Evolutionary conservation across 495 filamentous ascomycete species (phyloP), one percentile per base, ranked within the genome.

Genomic region (Tuber aestivum): DNA sequence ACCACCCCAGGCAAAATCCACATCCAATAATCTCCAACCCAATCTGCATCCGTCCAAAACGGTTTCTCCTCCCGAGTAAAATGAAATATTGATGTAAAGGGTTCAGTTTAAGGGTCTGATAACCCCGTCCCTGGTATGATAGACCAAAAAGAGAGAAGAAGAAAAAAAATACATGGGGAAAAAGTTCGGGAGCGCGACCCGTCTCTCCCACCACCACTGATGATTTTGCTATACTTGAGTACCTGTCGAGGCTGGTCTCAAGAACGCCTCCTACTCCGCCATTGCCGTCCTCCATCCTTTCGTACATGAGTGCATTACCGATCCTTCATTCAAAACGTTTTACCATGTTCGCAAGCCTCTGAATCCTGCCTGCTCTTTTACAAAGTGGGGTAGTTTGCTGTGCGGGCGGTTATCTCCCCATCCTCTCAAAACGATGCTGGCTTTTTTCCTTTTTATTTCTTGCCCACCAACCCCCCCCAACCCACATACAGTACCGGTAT

Each of bases 21-120:
- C n/a, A n/a, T n/a, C n/a, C n/a, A n/a, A n/a, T n/a, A n/a, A n/a
- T n/a, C n/a, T n/a, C n/a, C n/a, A 32, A 61, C 9, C n/a, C 45
- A 48, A 23, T 8, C 45, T 8, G 21, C 18, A 21, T 7, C 56
- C 23, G 20, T 65, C 56, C 56, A 65, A 65, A 65, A 65, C 14
- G 32, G 56, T 65, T 35, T 12, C 56, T 65, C 56, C 56, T 65
- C 56, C 56, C 56, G 56, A 65, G 56, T 65, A 65, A 65, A 65
- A 65, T 65, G 14, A 27, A 35, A 65, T 65, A 65, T 20, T 27
- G 20, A 65, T 27, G 56, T 27, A 65, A 16, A 35, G 27, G 56
- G 27, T 14, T 65, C 56, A 65, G 56, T 65, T 35, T 35, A 65
- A 32, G 56, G 27, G 56, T 65, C 27, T 65, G 56, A 35, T 65